Evolutionary conservation across 192 early-diverging fungal genomes (phyloP), one percentile per base, ranked within the genome.

Genomic region (Spizellomyces sp.): DNA sequence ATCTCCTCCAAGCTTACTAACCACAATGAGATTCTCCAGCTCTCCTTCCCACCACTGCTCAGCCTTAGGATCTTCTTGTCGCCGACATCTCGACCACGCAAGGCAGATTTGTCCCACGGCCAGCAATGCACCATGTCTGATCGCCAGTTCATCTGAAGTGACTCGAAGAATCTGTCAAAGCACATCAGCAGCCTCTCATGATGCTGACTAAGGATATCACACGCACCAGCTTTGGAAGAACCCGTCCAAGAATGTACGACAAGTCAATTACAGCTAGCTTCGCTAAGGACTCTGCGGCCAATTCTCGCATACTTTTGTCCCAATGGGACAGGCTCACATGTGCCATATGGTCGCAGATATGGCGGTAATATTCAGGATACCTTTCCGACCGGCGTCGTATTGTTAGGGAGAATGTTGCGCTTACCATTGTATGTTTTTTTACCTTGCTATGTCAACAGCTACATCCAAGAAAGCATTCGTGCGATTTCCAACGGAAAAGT

Each of bases 401-500:
- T 36, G 27, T 36, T 36, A 36, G 27, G 3, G 27, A 36, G 3
- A 36, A 36, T 36, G 1, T 54, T 54, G 17, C 50, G 17, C 14
- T 54, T 12, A 19, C 50, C 14, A 21, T 41, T 17, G 42, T 17
- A 15, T 44, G n/a, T 17, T 10, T 48, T 61, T 63, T 70, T 83
- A 91, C 90, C 83, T 78, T 22, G 94, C 92, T 48, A 99, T 88
- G 27, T 80, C 78, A 1, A 86, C 75, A 14, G 90, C 89, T 12
- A 95, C 86, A 8, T 81, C 81, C 46, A 93, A 67, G 71, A 88
- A 97, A 1, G 93, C 81, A 58, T 86, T 88, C 63, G 71, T 88
- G 60, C 91, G 86, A 62, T 92, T 96, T 46, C 97, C 94, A 0
- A 99, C 83, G 5, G 90, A 84, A 78, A 95, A 96, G 78, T 95